These are phyloP conservation scores for Limnanthes douglasii DNA, from an alignment of 345 rosid genomes.

Conservation along the genomic window DNA sequence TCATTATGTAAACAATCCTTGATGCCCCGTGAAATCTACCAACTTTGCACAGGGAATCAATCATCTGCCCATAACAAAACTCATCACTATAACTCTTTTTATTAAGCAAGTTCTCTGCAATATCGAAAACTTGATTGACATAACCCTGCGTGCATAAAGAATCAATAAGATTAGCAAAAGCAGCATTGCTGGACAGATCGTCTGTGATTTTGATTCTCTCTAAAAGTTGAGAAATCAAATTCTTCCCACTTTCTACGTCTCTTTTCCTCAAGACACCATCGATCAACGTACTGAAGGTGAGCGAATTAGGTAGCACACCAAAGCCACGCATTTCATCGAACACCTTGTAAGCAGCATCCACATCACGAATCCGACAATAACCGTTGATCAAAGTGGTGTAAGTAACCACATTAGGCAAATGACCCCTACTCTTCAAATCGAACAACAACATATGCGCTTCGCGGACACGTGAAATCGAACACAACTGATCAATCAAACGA, in stretches of 20 bases:
- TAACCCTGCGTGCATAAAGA: slow-evolving; percentile 57
- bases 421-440: slow-evolving; percentile 50
- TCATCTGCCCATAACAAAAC: slow-evolving; percentile 55
- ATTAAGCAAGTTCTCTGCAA: slow-evolving; percentile 61
- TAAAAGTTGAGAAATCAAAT: slow-evolving; percentile 47
- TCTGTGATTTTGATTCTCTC: slow-evolving; percentile 32
- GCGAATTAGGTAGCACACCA: slow-evolving; percentile 34
- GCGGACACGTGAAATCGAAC: slow-evolving; percentile 18
- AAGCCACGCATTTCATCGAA: slow-evolving; percentile 52
- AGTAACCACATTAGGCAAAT: slow-evolving; percentile 47
- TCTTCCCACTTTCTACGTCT: slow-evolving; percentile 23
- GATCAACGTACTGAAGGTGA: slow-evolving; percentile 46
- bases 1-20: slow-evolving; percentile 64
- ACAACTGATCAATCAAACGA: slow-evolving; percentile 58
- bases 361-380: slow-evolving; percentile 24
- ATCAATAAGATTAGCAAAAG: slow-evolving; percentile 54
- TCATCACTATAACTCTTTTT: slow-evolving; percentile 30
- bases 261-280: slow-evolving; percentile 38
- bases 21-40: slow-evolving; percentile 69
- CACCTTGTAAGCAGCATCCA: slow-evolving; percentile 36
- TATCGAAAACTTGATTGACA: slow-evolving; percentile 40
- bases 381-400: slow-evolving; percentile 56
- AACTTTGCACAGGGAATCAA: slow-evolving; percentile 49
- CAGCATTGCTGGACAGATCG: slow-evolving; percentile 33
- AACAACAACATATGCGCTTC: slow-evolving; percentile 44